Evolutionary conservation across 1,284 basidiomycete species (phyloP).

Genomic region (Cutaneotrichosporon mucoides): DNA sequence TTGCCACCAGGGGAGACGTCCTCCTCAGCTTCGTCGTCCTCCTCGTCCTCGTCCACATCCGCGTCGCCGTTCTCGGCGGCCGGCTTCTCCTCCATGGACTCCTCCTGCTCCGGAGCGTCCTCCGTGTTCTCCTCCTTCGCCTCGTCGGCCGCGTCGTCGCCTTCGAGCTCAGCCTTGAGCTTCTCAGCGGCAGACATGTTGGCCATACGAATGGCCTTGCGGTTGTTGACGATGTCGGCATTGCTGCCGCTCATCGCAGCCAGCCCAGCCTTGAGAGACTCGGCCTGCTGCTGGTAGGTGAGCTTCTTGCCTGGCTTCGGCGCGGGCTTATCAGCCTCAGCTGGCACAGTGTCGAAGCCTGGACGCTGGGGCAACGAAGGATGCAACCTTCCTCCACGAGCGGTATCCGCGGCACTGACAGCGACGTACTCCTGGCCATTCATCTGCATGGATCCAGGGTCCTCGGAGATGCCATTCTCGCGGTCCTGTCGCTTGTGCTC

Average conservation of each 20-base stretch:
- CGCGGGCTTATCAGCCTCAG: constrained; percentile 27
- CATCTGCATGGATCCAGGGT: constrained; percentile 43
- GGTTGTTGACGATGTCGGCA: constrained; percentile 79
- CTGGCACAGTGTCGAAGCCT: constrained; percentile 62
- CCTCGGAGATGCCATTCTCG: constrained; percentile 16
- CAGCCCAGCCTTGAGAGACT: constrained; percentile 54
- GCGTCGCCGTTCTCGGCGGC: constrained; percentile 11
- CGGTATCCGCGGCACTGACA: constrained; percentile 34
- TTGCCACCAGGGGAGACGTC: constrained; percentile 23
- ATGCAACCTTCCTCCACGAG: constrained; percentile 44
- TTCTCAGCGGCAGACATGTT: constrained; percentile 93
- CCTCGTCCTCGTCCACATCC: constrained; percentile 30
- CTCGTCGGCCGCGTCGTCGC: constrained; percentile 31
- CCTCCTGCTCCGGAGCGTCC: constrained; percentile 19
- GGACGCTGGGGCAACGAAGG: constrained; percentile 59
- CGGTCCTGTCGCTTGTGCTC: constrained; percentile 56
- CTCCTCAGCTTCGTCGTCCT: constrained; percentile 46
- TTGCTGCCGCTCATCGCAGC: constrained; percentile 59
- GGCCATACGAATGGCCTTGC: constrained; percentile 84
- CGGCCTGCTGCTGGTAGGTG: constrained; percentile 24
- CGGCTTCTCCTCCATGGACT: constrained; percentile 17
- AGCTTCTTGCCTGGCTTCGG: constrained; percentile 28
- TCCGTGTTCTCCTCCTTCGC: constrained; percentile 10
- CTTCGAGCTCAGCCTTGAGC: constrained; percentile 83
- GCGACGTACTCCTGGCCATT: constrained; percentile 48